Percentiles rank a stretch among this genome's conserved stretches.
These are phyloP conservation scores for Berkeleyomyces rouxiae DNA, from an alignment of 2,329 filamentous ascomycete species.

Conservation along the genomic window DNA sequence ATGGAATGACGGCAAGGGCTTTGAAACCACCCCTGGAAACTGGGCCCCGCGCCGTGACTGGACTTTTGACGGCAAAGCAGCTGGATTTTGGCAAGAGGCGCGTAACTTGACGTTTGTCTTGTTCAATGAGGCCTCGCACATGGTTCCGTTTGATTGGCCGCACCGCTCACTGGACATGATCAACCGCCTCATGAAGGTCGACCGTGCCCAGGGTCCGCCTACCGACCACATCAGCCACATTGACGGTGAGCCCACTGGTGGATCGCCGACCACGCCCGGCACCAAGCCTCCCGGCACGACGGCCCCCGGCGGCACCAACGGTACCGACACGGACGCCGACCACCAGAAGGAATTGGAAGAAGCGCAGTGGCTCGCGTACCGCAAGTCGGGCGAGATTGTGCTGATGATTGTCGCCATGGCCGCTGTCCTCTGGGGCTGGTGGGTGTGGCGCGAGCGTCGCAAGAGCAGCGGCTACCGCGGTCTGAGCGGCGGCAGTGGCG, in stretches of 20 bases:
- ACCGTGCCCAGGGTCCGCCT: constrained; percentile 72
- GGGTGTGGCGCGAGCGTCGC: constrained; percentile 45
- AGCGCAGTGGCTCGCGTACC: constrained; percentile 79
- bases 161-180: constrained; percentile 87
- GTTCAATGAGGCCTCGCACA: constrained; percentile 91
- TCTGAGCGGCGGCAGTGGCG: constrained; percentile 23
- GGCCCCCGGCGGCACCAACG: constrained; percentile 35
- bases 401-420: constrained; percentile 65
- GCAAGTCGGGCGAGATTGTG: constrained; percentile 70
- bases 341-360: constrained; percentile 58
- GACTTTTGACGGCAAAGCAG: constrained; percentile 77
- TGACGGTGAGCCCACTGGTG: constrained; percentile 46
- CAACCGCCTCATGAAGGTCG: constrained; percentile 85
- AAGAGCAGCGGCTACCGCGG: constrained; percentile 38
- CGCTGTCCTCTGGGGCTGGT: constrained; percentile 58
- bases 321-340: constrained; percentile 38
- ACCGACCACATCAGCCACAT: constrained; percentile 47
- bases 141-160: constrained; percentile 92
- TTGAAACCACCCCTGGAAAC: constrained; percentile 71
- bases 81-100: constrained; percentile 86
- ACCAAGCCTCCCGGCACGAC: constrained; percentile 44
- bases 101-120: constrained; percentile 90
- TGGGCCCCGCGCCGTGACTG: constrained; percentile 87
- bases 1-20: constrained; percentile 85
- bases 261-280: constrained; percentile 42